Conservation (phyloP, 2,329 filamentous ascomycete genomes). For the Neonectria coccinea region DNA sequence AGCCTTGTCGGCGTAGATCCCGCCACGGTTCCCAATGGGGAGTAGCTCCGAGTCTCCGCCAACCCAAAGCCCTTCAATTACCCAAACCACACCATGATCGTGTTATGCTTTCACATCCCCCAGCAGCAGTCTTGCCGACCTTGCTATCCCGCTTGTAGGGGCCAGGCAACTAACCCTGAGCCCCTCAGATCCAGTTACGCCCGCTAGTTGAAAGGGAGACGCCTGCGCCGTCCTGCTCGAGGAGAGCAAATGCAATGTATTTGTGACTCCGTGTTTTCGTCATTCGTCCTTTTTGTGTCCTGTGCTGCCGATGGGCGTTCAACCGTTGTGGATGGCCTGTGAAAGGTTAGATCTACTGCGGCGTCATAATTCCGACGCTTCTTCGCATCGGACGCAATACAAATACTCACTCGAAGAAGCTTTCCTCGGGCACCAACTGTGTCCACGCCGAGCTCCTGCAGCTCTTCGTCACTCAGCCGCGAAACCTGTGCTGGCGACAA, state of each 20-base stretch:
- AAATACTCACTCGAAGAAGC: conserved; percentile 41
- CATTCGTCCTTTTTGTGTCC: conserved; percentile 13
- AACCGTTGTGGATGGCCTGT: conserved; percentile 40
- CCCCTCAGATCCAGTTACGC: conserved; percentile 1
- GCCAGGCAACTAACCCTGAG: not conserved
- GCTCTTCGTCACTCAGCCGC: conserved; percentile 33
- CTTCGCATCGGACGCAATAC: too few relatives aligned
- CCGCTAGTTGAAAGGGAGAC: conserved; percentile 3
- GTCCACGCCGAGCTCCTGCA: conserved; percentile 42
- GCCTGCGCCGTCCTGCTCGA: conserved; percentile 20
- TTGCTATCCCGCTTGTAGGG: not conserved
- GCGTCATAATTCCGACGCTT: not conserved
- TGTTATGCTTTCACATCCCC: not conserved
- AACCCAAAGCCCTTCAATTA: not conserved
- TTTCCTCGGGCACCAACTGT: conserved; percentile 44
- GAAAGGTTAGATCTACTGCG: conserved; percentile 22
- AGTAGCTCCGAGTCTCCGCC: not conserved
- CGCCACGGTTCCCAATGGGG: not conserved
- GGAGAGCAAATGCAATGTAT: conserved; percentile 14
- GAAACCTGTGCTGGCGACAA: conserved; percentile 40
- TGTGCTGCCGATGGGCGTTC: not conserved
- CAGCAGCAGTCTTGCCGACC: not conserved
- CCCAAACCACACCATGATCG: not conserved
- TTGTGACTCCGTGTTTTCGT: conserved; percentile 15
- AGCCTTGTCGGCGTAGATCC: not conserved